A percentile compares a stretch with the other conserved stretches of the same genome.
These are phyloP conservation scores for Aspergillus olivimuriae DNA, from an alignment of 495 filamentous ascomycete genomes.

Conservation along the genomic window DNA sequence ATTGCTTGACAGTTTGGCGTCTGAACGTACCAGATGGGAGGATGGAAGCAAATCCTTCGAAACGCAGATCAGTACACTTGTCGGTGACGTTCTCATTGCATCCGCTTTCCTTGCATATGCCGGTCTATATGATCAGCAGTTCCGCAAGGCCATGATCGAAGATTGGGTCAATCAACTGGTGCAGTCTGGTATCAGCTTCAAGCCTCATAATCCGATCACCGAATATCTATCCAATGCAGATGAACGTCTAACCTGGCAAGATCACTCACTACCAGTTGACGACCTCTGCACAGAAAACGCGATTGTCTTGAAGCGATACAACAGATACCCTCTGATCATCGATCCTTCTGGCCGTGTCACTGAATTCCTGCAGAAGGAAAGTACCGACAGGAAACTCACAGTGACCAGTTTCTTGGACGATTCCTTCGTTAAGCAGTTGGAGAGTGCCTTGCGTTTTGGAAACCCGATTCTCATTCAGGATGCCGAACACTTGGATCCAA, in stretches of 20 bases:
- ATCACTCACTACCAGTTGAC: conserved; percentile 92
- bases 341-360: conserved; percentile 91
- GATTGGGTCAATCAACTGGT: conserved; percentile 92
- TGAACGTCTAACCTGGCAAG: conserved; percentile 90
- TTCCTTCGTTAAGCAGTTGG: conserved; percentile 94
- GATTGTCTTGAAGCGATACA: conserved; percentile 94
- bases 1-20: conserved; percentile 88
- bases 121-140: conserved; percentile 95
- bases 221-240: conserved; percentile 97
- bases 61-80: conserved; percentile 92
- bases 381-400: conserved; percentile 86
- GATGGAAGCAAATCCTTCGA: conserved; percentile 96
- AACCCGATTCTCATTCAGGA: conserved; percentile 99
- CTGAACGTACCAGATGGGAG: conserved; percentile 90
- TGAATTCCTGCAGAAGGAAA: conserved; percentile 91
- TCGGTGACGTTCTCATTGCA: conserved; percentile 90
- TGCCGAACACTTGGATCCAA: conserved; percentile 91
- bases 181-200: conserved; percentile 85
- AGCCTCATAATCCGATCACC: conserved; percentile 87
- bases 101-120: conserved; percentile 97
- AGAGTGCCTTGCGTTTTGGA: conserved; percentile 93
- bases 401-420: conserved; percentile 98
- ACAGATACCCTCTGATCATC: conserved; percentile 96
- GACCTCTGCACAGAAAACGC: conserved; percentile 99
- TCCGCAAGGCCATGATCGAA: conserved; percentile 94